Percentiles rank a stretch among this genome's conserved stretches.
Evolutionary conservation across 2,329 filamentous ascomycete genomes (phyloP).

Genomic region (Trichoderma arundinaceum): DNA sequence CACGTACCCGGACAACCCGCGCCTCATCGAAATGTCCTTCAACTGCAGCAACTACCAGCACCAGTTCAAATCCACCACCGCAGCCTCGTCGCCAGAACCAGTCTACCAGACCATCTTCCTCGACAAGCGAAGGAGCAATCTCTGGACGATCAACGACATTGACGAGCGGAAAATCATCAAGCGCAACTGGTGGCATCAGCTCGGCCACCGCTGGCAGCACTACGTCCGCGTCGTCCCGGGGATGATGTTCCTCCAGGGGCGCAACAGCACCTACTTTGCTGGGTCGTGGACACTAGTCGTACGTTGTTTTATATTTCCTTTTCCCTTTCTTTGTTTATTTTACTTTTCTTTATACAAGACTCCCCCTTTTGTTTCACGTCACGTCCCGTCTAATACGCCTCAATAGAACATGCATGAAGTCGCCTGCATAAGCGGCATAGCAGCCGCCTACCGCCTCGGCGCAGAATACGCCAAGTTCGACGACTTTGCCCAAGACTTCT

Average conservation of each 20-base stretch:
- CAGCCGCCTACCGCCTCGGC: slow-evolving; percentile 71
- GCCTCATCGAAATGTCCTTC: slow-evolving; percentile 72
- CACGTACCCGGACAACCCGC: slow-evolving; percentile 60
- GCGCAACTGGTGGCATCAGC: slow-evolving; percentile 71
- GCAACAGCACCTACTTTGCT: slow-evolving; percentile 66
- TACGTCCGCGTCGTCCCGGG: slow-evolving; percentile 70
- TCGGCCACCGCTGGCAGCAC: slow-evolving; percentile 68
- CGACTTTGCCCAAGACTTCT: slow-evolving; percentile 55
- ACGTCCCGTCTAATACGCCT: neutral
- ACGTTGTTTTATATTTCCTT: slow-evolving; percentile 40
- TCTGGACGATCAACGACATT: slow-evolving; percentile 67
- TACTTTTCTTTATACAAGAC: neutral
- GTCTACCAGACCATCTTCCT: slow-evolving; percentile 75
- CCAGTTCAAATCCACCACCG: slow-evolving; percentile 61
- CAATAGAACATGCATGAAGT: slow-evolving; percentile 69
- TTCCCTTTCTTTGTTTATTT: neutral
- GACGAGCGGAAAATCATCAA: slow-evolving; percentile 64
- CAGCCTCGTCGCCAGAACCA: slow-evolving; percentile 49
- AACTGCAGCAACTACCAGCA: slow-evolving; percentile 78
- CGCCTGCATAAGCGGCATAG: slow-evolving; percentile 72
- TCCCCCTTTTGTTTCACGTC: neutral
- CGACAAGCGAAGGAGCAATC: slow-evolving; percentile 59
- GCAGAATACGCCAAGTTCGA: slow-evolving; percentile 68
- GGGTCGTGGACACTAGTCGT: slow-evolving; percentile 73
- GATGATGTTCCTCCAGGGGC: slow-evolving; percentile 74